Percentiles rank a stretch among this genome's conserved stretches.
phyloP scores from a whole-genome alignment of 2,329 filamentous ascomycete genomes.

The Parafenestella ontariensis region DNA sequence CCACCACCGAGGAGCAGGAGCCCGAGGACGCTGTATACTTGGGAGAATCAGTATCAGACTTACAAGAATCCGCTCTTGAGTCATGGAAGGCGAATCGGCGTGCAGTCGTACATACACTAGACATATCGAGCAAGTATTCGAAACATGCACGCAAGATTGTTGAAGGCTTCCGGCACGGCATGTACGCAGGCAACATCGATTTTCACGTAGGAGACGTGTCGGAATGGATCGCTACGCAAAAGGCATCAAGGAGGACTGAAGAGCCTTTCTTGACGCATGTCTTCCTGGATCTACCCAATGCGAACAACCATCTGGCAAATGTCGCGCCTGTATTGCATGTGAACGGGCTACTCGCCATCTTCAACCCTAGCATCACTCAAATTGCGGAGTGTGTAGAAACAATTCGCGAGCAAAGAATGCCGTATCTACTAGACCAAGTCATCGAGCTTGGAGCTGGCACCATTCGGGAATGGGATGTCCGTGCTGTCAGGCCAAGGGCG shows the following conservation, averaged over 20 bases:
- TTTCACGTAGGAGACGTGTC: constrained; percentile 75
- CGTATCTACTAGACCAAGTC: constrained; percentile 65
- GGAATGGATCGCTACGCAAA: constrained; percentile 66
- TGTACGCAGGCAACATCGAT: constrained; percentile 74
- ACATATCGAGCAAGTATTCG: constrained; percentile 68
- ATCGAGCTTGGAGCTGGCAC: constrained; percentile 64
- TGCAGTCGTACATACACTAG: constrained; percentile 78
- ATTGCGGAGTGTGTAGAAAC: constrained; percentile 69
- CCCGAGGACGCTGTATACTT: constrained; percentile 39
- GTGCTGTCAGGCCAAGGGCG: constrained; percentile 55
- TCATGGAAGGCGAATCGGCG: constrained; percentile 58
- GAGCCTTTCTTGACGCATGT: constrained; percentile 74
- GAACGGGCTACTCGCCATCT: constrained; percentile 72
- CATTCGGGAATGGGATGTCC: constrained; percentile 70
- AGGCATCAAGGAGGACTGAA: constrained; percentile 27
- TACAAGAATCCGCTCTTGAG: constrained; percentile 36
- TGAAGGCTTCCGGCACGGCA: constrained; percentile 70
- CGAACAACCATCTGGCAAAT: constrained; percentile 60
- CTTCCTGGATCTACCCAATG: constrained; percentile 75
- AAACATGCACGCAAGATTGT: constrained; percentile 70
- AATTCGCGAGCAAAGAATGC: constrained; percentile 62
- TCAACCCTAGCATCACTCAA: constrained; percentile 80
- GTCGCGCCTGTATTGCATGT: constrained; percentile 66
- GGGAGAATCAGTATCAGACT: constrained; percentile 42
- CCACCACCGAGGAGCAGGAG: constrained; percentile 23